Evolutionary conservation across 306 rosid species (phyloP).

Genomic region (Prosopis cineraria): DNA sequence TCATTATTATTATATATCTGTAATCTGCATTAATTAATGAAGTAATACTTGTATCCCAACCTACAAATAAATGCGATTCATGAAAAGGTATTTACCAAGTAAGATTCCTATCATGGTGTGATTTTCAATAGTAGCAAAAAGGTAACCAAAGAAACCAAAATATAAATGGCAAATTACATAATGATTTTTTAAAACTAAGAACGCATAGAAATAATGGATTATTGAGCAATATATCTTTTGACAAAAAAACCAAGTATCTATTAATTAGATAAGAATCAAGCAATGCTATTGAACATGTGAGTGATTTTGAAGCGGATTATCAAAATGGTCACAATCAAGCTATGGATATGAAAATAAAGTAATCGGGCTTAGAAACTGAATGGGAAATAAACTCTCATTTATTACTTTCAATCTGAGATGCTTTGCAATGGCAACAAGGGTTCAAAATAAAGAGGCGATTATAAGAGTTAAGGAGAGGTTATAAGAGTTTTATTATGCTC

Average conservation of each 20-base stretch:
- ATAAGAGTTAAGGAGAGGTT: no score
- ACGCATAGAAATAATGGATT: neutral
- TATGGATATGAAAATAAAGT: neutral
- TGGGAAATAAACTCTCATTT: no score
- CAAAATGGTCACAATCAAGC: neutral
- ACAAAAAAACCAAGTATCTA: neutral
- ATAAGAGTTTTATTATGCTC: no score
- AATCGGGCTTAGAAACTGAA: no score
- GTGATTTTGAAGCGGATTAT: neutral
- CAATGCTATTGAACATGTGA: neutral
- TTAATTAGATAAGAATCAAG: neutral
- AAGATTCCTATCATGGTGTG: neutral
- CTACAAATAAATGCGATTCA: neutral
- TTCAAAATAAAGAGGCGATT: no score
- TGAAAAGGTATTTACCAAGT: neutral
- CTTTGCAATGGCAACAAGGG: no score
- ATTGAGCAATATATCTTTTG: neutral
- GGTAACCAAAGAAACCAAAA: neutral
- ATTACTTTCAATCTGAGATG: no score
- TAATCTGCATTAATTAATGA: neutral
- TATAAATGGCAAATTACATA: neutral
- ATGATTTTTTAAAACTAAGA: neutral
- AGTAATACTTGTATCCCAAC: neutral
- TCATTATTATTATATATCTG: conserved; percentile 13
- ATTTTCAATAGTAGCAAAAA: neutral